Evolutionary conservation across 2,329 filamentous ascomycete species (phyloP), one percentile per base, ranked within the genome.

Genomic region (Teratosphaeria gauchensis): DNA sequence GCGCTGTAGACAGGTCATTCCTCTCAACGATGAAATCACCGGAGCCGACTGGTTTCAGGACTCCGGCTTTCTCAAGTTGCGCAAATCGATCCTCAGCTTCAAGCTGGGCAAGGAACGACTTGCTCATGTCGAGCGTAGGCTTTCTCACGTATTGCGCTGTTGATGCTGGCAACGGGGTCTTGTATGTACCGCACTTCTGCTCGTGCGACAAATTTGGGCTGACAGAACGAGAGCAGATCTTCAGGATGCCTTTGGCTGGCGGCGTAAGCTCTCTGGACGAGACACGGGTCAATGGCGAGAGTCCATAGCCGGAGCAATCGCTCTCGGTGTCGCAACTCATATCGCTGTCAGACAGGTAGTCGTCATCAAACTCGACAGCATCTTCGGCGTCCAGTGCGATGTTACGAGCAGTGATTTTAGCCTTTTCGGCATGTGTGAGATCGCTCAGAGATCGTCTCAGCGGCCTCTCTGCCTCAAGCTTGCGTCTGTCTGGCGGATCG

Each of bases 351-450:
- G 42, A 48, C 5, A 19, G 5, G 42, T 19, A 48, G 42, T 48
- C 42, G 42, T 62, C 61, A 55, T 66, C 63, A 1, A 61, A 64
- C 6, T 57, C 61, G 31, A 64, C 62, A 12, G 64, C 64, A 42
- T 59, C 54, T 19, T 62, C 56, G n/a, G 57, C 56, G 14, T 59
- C 54, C 24, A 33, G 59, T 42, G 52, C 46, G 6, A 35, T 16
- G 6, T 48, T 19, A 8, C n/a, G n/a, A 21, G 42, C n/a, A 48
- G n/a, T n/a, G 42, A 48, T 48, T 8, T 16, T n/a, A 2, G 16
- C 42, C n/a, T 48, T 48, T 11, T 48, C 42, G 42, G 19, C n/a
- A 21, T 48, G 42, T 9, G 42, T 48, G 16, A 48, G 42, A 16
- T 48, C 42, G 42, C 42, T 48, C n/a, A 48, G 58, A 54, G 24